Evolutionary conservation across 495 filamentous ascomycete genomes (phyloP).

Genomic region (Parachaetomium inaequale): DNA sequence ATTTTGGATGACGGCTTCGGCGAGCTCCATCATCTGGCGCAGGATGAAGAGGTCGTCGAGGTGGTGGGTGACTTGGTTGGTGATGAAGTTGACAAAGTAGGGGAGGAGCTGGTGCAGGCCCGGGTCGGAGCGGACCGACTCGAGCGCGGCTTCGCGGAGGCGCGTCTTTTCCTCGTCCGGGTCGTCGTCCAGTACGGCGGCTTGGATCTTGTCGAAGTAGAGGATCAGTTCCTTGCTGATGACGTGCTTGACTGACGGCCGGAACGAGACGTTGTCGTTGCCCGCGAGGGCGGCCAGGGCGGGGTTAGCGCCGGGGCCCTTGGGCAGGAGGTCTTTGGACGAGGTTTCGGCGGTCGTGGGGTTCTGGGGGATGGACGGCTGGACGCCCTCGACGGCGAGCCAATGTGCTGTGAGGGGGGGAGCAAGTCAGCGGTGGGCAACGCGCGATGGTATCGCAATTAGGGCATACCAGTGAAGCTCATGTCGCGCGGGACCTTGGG

Average conservation of each 20-base stretch:
- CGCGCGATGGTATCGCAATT: background rate
- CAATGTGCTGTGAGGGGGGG: slow-evolving; percentile 65
- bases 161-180: slow-evolving; percentile 64
- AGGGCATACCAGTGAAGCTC: slow-evolving; percentile 68
- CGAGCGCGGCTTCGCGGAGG: slow-evolving; percentile 78
- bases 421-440: slow-evolving; percentile 11
- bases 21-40: slow-evolving; percentile 85
- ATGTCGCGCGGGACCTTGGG: slow-evolving; percentile 94
- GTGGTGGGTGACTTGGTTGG: slow-evolving; percentile 89
- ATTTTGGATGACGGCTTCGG: slow-evolving; percentile 78
- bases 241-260: slow-evolving; percentile 90
- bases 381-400: slow-evolving; percentile 93
- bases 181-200: slow-evolving; percentile 76
- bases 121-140: slow-evolving; percentile 77
- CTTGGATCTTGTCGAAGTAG: slow-evolving; percentile 94
- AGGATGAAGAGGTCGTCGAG: slow-evolving; percentile 82
- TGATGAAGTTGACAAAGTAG: slow-evolving; percentile 92
- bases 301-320: slow-evolving; percentile 80
- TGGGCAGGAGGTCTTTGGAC: slow-evolving; percentile 78
- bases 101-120: slow-evolving; percentile 92
- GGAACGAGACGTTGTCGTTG: slow-evolving; percentile 74
- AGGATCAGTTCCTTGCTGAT: slow-evolving; percentile 91
- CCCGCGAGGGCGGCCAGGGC: slow-evolving; percentile 78
- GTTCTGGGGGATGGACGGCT: slow-evolving; percentile 93
- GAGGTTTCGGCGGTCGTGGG: slow-evolving; percentile 77